Conservation (phyloP, 176 grass and related monocot species). For the Hordeum vulgare region MorexV3_pseudomolecules_assembly NC_058520.1:511875150-511875649, state of each 20-base stretch:
- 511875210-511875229: slow-evolving; percentile 8
- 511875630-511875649: too few relatives aligned
- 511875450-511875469: too few relatives aligned
- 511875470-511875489: not conserved
- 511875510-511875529: slow-evolving; percentile 7
- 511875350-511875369: not conserved
- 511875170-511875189: too few relatives aligned
- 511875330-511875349: slow-evolving; percentile 1
- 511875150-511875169: too few relatives aligned
- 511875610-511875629: too few relatives aligned
- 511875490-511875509: too few relatives aligned
- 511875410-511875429: not conserved
- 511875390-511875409: not conserved
- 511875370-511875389: slow-evolving; percentile 16
- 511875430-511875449: not conserved
- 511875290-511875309: not conserved
- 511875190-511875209: not conserved
- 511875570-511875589: slow-evolving; percentile 29
- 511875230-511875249: not conserved
- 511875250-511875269: not conserved
- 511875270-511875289: not conserved
- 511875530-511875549: not conserved
- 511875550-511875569: not conserved
- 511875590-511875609: not conserved
- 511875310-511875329: not conserved